Evolutionary conservation across 257 asterid genomes (phyloP).

Genomic region (Solanum medicagineum): DNA sequence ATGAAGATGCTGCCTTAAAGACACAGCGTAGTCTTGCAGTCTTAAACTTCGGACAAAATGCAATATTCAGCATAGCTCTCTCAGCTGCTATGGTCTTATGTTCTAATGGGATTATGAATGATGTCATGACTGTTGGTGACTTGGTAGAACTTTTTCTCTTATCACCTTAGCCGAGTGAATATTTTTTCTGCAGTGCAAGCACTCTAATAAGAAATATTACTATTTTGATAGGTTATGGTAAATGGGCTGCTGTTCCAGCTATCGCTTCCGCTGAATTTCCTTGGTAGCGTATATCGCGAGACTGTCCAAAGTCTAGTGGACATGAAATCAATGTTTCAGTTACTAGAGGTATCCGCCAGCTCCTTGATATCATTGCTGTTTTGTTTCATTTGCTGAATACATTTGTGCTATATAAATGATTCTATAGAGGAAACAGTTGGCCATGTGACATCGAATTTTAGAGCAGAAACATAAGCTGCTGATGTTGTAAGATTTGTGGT

Average conservation of each 20-base stretch:
- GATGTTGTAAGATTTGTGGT: neutral
- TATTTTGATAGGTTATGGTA: slow-evolving; percentile 73
- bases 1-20: slow-evolving; percentile 88
- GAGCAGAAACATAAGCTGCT: neutral
- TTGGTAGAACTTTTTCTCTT: slow-evolving; percentile 37
- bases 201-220: neutral
- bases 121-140: slow-evolving; percentile 93
- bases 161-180: neutral
- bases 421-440: neutral
- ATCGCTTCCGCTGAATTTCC: slow-evolving; percentile 94
- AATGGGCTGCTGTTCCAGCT: slow-evolving; percentile 95
- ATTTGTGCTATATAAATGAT: neutral
- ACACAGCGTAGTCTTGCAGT: slow-evolving; percentile 87
- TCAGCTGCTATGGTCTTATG: slow-evolving; percentile 92
- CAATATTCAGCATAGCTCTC: slow-evolving; percentile 76
- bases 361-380: neutral
- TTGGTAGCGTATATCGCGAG: slow-evolving; percentile 93
- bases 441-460: neutral
- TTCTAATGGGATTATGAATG: slow-evolving; percentile 75
- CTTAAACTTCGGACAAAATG: slow-evolving; percentile 89
- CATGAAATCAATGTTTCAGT: slow-evolving; percentile 95
- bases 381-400: neutral
- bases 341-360: slow-evolving; percentile 65
- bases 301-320: slow-evolving; percentile 85
- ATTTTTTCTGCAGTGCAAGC: neutral